These are phyloP conservation scores for Backusella westeae DNA, from an alignment of 192 early-diverging fungal genomes.

Conservation along the genomic window DNA sequence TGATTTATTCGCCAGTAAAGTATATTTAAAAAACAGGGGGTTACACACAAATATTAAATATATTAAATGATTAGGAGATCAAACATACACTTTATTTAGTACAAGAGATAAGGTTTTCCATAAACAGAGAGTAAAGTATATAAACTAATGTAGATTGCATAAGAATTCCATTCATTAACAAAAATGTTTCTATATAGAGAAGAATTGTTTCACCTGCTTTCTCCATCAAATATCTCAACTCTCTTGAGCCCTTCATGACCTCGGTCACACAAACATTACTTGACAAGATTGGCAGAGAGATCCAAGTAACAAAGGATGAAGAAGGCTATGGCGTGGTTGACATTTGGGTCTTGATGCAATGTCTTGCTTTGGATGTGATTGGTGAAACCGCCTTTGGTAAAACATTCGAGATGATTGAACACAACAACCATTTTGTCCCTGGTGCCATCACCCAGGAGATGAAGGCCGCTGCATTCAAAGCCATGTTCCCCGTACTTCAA, in stretches of 20 bases:
- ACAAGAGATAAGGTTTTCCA: conserved; percentile 39
- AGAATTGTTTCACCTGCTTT: conserved; percentile 50
- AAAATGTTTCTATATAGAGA: conserved; percentile 32
- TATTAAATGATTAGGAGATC: not conserved
- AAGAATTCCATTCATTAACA: not conserved
- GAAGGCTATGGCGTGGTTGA: conserved; percentile 27
- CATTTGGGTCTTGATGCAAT: conserved; percentile 34
- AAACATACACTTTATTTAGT: conserved; percentile 28
- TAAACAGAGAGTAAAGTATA: conserved; percentile 26
- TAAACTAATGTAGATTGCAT: not conserved
- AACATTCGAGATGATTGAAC: conserved; percentile 50
- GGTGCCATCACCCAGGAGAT: conserved; percentile 15
- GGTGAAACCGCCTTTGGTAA: conserved; percentile 52
- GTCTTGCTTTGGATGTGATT: conserved; percentile 47
- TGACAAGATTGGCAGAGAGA: conserved; percentile 29
- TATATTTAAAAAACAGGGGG: not conserved
- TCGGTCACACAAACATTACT: conserved; percentile 26
- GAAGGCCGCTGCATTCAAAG: not conserved
- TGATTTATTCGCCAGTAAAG: conserved; percentile 8
- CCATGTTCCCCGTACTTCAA: not conserved
- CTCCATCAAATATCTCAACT: conserved; percentile 44
- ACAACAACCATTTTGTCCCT: conserved; percentile 39
- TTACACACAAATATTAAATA: not conserved
- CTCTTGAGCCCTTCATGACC: conserved; percentile 43
- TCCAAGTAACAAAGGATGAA: conserved; percentile 15